Conservation (phyloP, 2,329 filamentous ascomycete species). For the Paramyrothecium roridum region DNA sequence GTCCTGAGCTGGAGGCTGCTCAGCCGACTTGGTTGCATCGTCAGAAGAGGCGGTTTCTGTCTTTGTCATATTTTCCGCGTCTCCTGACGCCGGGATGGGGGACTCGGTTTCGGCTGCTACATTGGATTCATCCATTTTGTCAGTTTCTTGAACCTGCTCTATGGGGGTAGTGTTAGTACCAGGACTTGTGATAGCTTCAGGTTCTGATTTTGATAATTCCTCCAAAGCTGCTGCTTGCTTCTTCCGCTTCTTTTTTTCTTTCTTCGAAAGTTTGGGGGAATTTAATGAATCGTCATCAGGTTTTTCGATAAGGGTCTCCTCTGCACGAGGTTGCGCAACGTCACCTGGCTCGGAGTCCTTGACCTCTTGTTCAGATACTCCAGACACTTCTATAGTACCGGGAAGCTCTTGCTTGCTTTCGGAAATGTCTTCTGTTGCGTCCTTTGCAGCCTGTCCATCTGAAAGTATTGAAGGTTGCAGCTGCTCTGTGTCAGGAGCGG, state of each 20-base stretch:
- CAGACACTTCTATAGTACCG: background rate
- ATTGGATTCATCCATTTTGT: background rate
- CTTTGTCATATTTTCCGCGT: constrained; percentile 7
- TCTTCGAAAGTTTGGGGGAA: constrained; percentile 27
- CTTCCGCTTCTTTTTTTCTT: constrained; percentile 30
- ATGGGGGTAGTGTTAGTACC: constrained; percentile 10
- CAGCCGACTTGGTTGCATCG: constrained; percentile 10
- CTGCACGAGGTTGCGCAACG: too few species aligned
- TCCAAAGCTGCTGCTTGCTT: constrained; percentile 21
- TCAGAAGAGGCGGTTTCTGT: constrained; percentile 1
- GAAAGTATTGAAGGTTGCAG: too few species aligned
- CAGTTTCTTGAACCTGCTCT: constrained; percentile 1
- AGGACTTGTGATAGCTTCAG: constrained; percentile 11
- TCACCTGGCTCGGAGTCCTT: too few species aligned
- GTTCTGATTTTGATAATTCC: constrained; percentile 4
- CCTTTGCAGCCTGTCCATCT: background rate
- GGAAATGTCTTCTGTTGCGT: background rate
- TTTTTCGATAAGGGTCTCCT: too few species aligned
- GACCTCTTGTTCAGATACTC: too few species aligned
- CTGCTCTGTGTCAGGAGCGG: background rate
- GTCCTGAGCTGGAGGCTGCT: constrained; percentile 16
- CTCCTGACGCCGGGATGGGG: background rate
- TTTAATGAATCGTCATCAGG: constrained; percentile 8
- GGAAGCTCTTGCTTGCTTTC: background rate
- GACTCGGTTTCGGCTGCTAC: background rate